A percentile compares a stretch with the other conserved stretches of the same genome.
Evolutionary conservation across 2,329 filamentous ascomycete genomes (phyloP).

Genomic region (Claviceps arundinis): DNA sequence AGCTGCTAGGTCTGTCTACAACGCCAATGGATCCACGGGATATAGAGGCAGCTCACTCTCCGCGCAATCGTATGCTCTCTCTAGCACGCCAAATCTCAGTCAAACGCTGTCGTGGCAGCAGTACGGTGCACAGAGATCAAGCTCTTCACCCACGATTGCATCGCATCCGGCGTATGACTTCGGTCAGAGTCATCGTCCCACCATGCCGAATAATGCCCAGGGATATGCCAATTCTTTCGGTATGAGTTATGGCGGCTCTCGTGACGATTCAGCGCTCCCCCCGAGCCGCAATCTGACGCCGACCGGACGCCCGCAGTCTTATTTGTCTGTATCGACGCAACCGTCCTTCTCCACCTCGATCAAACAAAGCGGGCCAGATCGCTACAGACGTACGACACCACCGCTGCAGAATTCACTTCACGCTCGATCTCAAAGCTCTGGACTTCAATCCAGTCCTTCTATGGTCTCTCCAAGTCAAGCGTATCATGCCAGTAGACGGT

Average conservation of each 20-base stretch:
- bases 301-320: constrained; percentile 29
- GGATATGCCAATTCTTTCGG: constrained; percentile 24
- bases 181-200: constrained; percentile 10
- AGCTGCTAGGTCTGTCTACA: constrained; percentile 17
- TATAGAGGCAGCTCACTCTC: constrained; percentile 45
- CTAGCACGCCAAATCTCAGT: constrained; percentile 52
- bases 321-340: constrained; percentile 27
- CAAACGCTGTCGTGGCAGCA: constrained; percentile 40
- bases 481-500: constrained; percentile 12
- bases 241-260: constrained; percentile 27
- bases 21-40: constrained; percentile 23
- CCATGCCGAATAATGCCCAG: constrained; percentile 22
- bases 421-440: constrained; percentile 23
- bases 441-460: constrained; percentile 19
- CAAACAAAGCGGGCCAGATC: constrained; percentile 49
- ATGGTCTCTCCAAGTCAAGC: constrained; percentile 12
- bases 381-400: constrained; percentile 60
- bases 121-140: constrained; percentile 32
- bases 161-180: constrained; percentile 16
- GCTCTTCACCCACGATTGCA: constrained; percentile 30
- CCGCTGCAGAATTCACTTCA: constrained; percentile 24
- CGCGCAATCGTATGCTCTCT: constrained; percentile 67
- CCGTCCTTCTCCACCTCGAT: constrained; percentile 29
- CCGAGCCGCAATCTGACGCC: constrained; percentile 27
- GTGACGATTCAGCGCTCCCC: constrained; percentile 38